A percentile compares a stretch with the other conserved stretches of the same genome.
Evolutionary conservation across 148 eudicot species (phyloP).

Genomic region (Cornus florida): DNA sequence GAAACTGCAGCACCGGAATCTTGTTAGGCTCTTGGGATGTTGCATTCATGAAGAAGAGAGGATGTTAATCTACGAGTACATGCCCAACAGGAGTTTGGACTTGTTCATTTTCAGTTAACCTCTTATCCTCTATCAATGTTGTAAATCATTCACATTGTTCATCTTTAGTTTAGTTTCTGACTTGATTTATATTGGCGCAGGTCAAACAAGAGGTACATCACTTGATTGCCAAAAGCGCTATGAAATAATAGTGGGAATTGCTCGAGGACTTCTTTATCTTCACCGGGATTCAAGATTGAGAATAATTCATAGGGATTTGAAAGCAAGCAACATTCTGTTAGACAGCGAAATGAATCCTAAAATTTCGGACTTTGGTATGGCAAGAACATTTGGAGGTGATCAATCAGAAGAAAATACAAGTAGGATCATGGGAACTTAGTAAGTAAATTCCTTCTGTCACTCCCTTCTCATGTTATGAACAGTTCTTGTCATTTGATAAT

Average conservation of each 20-base stretch:
- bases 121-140: background rate
- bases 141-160: background rate
- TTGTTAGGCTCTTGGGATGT: constrained; percentile 10
- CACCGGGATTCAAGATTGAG: constrained; percentile 24
- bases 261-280: constrained; percentile 28
- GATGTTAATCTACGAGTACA: constrained; percentile 14
- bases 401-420: constrained; percentile 11
- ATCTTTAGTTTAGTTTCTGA: background rate
- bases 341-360: constrained; percentile 24
- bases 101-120: background rate
- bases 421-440: constrained; percentile 27
- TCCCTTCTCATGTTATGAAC: background rate
- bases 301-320: constrained; percentile 29
- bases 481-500: background rate
- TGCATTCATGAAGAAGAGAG: constrained; percentile 7
- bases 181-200: background rate
- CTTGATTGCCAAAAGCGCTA: constrained; percentile 22
- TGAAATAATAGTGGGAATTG: constrained; percentile 21
- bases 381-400: constrained; percentile 22
- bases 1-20: constrained; percentile 10
- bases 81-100: constrained; percentile 9
- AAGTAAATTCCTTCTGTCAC: background rate
- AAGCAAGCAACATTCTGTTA: constrained; percentile 24
- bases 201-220: constrained; percentile 3
- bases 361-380: constrained; percentile 27